Conservation (phyloP, 345 rosid genomes). For the Firmiana major region DNA sequence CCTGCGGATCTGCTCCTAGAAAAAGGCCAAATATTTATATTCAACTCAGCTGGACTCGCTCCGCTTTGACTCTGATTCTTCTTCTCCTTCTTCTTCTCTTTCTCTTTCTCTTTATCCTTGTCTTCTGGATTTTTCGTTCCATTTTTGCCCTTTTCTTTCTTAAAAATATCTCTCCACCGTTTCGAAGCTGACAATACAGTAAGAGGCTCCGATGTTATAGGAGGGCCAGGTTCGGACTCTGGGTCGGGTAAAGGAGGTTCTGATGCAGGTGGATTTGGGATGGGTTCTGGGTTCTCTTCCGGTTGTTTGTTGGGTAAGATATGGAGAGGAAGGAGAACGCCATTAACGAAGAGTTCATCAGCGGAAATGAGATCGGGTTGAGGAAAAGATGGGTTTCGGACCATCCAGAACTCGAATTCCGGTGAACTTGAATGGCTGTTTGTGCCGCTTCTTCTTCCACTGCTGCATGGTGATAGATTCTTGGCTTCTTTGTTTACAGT, state of each 20-base stretch:
- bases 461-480: constrained; percentile 16
- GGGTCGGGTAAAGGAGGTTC: constrained; percentile 15
- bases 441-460: constrained; percentile 16
- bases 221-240: constrained; percentile 10
- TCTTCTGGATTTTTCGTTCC: constrained; percentile 20
- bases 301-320: constrained; percentile 20
- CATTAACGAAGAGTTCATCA: constrained; percentile 45
- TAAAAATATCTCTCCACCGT: constrained; percentile 66
- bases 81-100: constrained; percentile 27
- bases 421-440: constrained; percentile 36
- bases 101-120: constrained; percentile 15
- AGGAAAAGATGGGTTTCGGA: constrained; percentile 37
- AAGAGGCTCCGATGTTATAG: constrained; percentile 14
- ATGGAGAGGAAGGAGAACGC: constrained; percentile 52
- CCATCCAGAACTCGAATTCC: constrained; percentile 56
- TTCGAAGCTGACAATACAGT: constrained; percentile 37
- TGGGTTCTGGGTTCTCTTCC: constrained; percentile 9
- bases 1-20: constrained; percentile 83
- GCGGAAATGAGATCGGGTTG: constrained; percentile 38
- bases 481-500: constrained; percentile 13
- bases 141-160: constrained; percentile 40
- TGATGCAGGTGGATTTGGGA: constrained; percentile 15
- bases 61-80: constrained; percentile 25
- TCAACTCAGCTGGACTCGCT: constrained; percentile 46
- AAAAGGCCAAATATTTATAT: constrained; percentile 82